phyloP scores from a whole-genome alignment of 495 filamentous ascomycete species.

The Aspergillus ellipticus region DNA sequence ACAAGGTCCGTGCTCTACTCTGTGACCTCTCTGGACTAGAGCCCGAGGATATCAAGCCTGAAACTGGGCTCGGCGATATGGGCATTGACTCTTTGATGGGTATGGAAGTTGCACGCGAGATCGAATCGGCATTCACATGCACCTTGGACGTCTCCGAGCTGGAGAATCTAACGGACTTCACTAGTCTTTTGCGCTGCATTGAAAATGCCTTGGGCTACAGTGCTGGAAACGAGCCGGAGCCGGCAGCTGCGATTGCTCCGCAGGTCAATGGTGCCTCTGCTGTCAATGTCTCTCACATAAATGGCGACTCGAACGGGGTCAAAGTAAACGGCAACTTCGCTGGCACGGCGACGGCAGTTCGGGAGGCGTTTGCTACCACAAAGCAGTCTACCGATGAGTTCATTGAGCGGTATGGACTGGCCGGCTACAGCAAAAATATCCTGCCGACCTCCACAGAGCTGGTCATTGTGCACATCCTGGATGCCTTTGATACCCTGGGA shows the following conservation, averaged over 20 bases:
- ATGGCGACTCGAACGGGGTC: too few relatives aligned
- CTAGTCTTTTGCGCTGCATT: slow-evolving; percentile 36
- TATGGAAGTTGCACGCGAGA: slow-evolving; percentile 49
- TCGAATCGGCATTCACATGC: slow-evolving; percentile 41
- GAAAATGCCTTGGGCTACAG: too few relatives aligned
- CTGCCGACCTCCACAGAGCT: neutral
- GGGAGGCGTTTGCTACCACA: neutral
- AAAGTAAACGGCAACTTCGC: too few relatives aligned
- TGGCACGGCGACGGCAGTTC: too few relatives aligned
- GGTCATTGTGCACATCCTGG: neutral
- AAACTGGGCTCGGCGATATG: slow-evolving; percentile 36
- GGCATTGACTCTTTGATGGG: slow-evolving; percentile 53
- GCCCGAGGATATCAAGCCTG: slow-evolving; percentile 30
- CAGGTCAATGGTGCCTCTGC: too few relatives aligned
- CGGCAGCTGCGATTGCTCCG: too few relatives aligned
- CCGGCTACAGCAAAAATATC: neutral
- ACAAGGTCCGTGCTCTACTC: neutral
- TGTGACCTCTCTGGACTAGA: slow-evolving; percentile 36
- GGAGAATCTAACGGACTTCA: slow-evolving; percentile 40
- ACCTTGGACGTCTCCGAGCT: slow-evolving; percentile 24
- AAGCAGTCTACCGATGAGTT: neutral
- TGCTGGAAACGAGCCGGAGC: too few relatives aligned
- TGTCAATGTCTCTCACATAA: too few relatives aligned
- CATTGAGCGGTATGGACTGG: neutral
- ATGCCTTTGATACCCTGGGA: neutral